A percentile compares a stretch with the other conserved stretches of the same genome.
Conservation (phyloP, 2,329 filamentous ascomycete species). For the Botrytis galanthina region DNA sequence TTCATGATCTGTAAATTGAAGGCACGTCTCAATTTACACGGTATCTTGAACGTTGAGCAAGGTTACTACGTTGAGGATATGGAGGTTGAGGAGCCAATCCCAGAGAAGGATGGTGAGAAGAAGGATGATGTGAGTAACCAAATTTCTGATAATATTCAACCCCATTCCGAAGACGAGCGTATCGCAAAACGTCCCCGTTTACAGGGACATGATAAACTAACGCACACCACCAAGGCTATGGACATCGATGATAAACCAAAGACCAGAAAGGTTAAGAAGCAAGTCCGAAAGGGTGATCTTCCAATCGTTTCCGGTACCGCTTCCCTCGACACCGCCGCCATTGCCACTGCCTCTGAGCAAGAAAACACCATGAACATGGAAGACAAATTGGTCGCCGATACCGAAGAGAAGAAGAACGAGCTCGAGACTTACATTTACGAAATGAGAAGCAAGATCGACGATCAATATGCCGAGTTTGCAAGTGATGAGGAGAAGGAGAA, state of each 20-base stretch:
- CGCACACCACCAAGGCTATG: slow-evolving; percentile 56
- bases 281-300: slow-evolving; percentile 94
- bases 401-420: slow-evolving; percentile 99
- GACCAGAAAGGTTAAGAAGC: slow-evolving; percentile 98
- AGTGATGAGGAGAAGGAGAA: slow-evolving; percentile 90
- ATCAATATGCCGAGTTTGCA: slow-evolving; percentile 83
- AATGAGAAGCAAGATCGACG: slow-evolving; percentile 90
- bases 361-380: slow-evolving; percentile 93
- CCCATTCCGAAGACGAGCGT: slow-evolving; percentile 29
- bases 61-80: slow-evolving; percentile 98
- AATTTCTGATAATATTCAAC: slow-evolving; percentile 22
- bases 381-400: slow-evolving; percentile 97
- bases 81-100: slow-evolving; percentile 91
- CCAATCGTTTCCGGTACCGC: slow-evolving; percentile 81
- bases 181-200: slow-evolving; percentile 31
- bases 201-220: slow-evolving; percentile 33
- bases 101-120: slow-evolving; percentile 56
- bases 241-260: slow-evolving; percentile 76
- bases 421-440: slow-evolving; percentile 98
- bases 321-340: slow-evolving; percentile 68
- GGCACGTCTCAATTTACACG: slow-evolving; percentile 93
- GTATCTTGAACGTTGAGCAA: slow-evolving; percentile 91
- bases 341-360: slow-evolving; percentile 70
- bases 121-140: slow-evolving; percentile 64
- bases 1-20: slow-evolving; percentile 99